Evolutionary conservation across 441 rosid species (phyloP).

Genomic region (Viola pubescens): DNA sequence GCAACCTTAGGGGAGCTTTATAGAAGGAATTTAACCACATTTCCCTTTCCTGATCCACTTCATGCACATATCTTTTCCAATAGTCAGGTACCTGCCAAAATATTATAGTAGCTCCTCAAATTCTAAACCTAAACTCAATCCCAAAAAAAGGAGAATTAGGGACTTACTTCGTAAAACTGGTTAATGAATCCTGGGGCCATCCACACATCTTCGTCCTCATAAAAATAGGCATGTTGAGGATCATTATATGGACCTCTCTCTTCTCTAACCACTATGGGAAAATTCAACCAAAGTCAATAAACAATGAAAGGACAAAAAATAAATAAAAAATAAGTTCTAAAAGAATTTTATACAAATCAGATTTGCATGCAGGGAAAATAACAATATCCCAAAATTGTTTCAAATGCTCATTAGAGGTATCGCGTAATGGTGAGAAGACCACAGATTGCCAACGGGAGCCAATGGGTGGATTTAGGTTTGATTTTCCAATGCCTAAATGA

Average conservation of each 20-base stretch:
- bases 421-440: no score
- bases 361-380: not conserved
- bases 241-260: slow-evolving; percentile 78
- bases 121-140: slow-evolving; percentile 12
- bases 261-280: slow-evolving; percentile 74
- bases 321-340: not conserved
- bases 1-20: slow-evolving; percentile 79
- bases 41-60: slow-evolving; percentile 83
- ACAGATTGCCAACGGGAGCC: no score
- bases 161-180: slow-evolving; percentile 71
- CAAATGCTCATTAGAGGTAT: no score
- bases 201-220: slow-evolving; percentile 92
- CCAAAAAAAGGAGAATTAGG: slow-evolving; percentile 7
- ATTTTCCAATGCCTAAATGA: not conserved
- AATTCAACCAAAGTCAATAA: slow-evolving; percentile 6
- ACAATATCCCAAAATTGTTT: not conserved
- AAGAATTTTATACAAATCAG: not conserved
- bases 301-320: slow-evolving; percentile 3
- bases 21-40: slow-evolving; percentile 93
- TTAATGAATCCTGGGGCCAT: slow-evolving; percentile 95
- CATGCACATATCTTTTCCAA: slow-evolving; percentile 78
- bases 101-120: slow-evolving; percentile 15
- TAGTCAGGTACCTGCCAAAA: slow-evolving; percentile 71
- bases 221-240: slow-evolving; percentile 87
- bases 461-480: not conserved